Evolutionary conservation across 192 early-diverging fungal genomes (phyloP).

Genomic region (Podila minutissima): DNA sequence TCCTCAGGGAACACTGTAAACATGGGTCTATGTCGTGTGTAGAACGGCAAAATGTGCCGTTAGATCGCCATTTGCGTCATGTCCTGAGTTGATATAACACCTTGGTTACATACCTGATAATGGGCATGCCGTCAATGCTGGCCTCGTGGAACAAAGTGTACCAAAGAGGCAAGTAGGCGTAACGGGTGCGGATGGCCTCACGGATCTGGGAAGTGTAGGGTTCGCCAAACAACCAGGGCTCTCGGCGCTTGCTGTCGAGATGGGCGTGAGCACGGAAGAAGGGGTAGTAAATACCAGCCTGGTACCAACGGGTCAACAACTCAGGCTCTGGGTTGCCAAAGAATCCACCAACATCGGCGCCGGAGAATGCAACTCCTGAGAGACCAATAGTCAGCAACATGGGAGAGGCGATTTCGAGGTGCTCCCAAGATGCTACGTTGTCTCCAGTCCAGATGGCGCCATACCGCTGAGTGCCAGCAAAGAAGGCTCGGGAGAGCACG

Average conservation of each 20-base stretch:
- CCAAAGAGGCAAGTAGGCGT: constrained; percentile 89
- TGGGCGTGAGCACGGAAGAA: constrained; percentile 99
- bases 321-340: constrained; percentile 94
- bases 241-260: constrained; percentile 95
- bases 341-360: constrained; percentile 98
- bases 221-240: constrained; percentile 96
- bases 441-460: constrained; percentile 99
- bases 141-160: constrained; percentile 94
- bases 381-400: constrained; percentile 92
- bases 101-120: constrained; percentile 62
- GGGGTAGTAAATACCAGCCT: constrained; percentile 93
- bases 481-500: constrained; percentile 96
- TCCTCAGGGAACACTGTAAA: constrained; percentile 88
- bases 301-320: constrained; percentile 98
- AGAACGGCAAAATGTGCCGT: not conserved
- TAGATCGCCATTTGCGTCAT: not conserved
- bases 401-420: constrained; percentile 81
- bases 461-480: constrained; percentile 93
- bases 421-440: constrained; percentile 91
- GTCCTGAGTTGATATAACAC: no score
- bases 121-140: constrained; percentile 75
- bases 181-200: constrained; percentile 81
- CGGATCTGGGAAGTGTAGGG: constrained; percentile 84
- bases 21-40: constrained; percentile 71
- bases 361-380: constrained; percentile 89